phyloP scores from a whole-genome alignment of 352 stramenopile species.

The Phytophthora idaei region DNA sequence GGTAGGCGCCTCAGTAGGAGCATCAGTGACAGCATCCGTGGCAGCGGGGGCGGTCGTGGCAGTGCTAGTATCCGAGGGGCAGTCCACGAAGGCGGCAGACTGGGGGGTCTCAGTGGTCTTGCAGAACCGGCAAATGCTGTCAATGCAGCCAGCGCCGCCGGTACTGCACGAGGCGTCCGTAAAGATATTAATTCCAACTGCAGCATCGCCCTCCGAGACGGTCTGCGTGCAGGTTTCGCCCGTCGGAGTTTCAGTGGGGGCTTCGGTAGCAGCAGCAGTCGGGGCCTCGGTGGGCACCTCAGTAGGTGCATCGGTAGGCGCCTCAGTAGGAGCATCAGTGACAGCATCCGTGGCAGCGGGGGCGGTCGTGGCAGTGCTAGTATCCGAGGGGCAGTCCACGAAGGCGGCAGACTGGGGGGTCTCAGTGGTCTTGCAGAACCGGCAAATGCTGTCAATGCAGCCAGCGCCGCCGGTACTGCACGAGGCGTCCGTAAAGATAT shows the following conservation, averaged over 20 bases:
- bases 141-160: constrained; percentile 46
- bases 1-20: constrained; percentile 1
- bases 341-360: constrained; percentile 3
- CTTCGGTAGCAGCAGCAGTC: neutral
- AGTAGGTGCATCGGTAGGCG: no score
- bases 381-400: constrained; percentile 24
- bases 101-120: constrained; percentile 29
- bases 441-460: constrained; percentile 49
- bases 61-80: constrained; percentile 12
- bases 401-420: constrained; percentile 33
- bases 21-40: constrained; percentile 3
- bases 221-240: constrained; percentile 12
- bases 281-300: no score
- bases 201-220: constrained; percentile 30
- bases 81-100: constrained; percentile 34
- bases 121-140: constrained; percentile 53
- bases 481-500: constrained; percentile 38
- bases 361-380: neutral
- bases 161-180: constrained; percentile 37
- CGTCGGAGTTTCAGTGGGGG: neutral
- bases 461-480: constrained; percentile 42
- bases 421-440: constrained; percentile 44
- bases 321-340: neutral
- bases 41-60: constrained; percentile 4
- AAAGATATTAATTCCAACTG: constrained; percentile 44